These are phyloP conservation scores for Chaetomium strumarium DNA, from an alignment of 2,329 filamentous ascomycete species.

Conservation along the genomic window DNA sequence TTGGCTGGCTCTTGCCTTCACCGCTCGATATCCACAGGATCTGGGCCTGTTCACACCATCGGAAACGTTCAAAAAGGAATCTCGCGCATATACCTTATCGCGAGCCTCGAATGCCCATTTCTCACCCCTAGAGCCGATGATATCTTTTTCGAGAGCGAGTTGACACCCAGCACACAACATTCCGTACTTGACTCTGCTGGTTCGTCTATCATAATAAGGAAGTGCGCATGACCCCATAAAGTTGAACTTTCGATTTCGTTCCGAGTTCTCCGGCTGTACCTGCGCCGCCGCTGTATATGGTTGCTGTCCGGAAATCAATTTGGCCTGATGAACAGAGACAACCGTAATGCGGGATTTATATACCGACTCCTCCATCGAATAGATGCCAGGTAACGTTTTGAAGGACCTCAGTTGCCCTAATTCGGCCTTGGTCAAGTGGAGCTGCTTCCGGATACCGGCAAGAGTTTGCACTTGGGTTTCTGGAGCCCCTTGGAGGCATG, in stretches of 20 bases:
- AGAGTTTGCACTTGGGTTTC: constrained; percentile 24
- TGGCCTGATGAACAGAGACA: constrained; percentile 12
- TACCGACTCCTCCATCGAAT: constrained; percentile 3
- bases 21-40: constrained; percentile 27
- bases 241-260: constrained; percentile 19
- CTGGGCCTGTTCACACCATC: constrained; percentile 32
- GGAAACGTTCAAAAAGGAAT: constrained; percentile 32
- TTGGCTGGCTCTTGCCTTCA: constrained; percentile 19
- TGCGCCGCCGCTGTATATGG: not conserved
- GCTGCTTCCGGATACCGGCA: constrained; percentile 19
- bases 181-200: constrained; percentile 26
- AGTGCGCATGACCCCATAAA: constrained; percentile 29
- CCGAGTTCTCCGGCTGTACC: constrained; percentile 11
- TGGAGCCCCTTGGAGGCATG: constrained; percentile 24
- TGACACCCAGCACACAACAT: constrained; percentile 32
- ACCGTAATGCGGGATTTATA: constrained; percentile 6
- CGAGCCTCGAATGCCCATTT: constrained; percentile 18
- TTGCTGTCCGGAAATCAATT: not conserved
- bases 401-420: constrained; percentile 23
- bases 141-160: constrained; percentile 17
- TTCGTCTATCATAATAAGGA: constrained; percentile 26
- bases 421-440: constrained; percentile 22
- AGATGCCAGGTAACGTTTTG: constrained; percentile 28
- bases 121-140: not conserved
- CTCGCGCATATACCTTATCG: constrained; percentile 28